Evolutionary conservation across 495 filamentous ascomycete species (phyloP).

Genomic region (Talaromyces thailandensis): DNA sequence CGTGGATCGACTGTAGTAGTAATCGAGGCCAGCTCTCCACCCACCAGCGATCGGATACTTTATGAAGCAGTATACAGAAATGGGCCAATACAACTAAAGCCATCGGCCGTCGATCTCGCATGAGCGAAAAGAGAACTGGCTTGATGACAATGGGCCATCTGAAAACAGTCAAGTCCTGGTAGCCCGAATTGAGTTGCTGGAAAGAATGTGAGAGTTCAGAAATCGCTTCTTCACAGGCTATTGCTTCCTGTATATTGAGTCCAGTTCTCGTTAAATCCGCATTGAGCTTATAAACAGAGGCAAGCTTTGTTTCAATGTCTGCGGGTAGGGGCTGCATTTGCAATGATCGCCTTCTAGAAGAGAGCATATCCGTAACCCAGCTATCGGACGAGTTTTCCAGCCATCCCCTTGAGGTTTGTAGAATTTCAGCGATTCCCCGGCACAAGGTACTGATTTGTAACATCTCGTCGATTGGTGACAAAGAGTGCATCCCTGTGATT

Average conservation of each 20-base stretch:
- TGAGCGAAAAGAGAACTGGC: neutral
- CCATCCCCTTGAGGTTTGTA: conserved; percentile 2
- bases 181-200: conserved; percentile 3
- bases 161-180: neutral
- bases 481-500: neutral
- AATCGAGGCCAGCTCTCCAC: conserved; percentile 21
- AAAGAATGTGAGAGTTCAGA: neutral
- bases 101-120: conserved; percentile 7
- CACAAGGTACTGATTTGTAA: conserved; percentile 7
- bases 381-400: conserved; percentile 1
- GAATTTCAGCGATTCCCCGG: conserved; percentile 6
- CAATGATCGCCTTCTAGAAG: neutral
- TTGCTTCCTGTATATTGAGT: conserved; percentile 2
- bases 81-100: conserved; percentile 34
- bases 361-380: conserved; percentile 3
- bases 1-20: conserved; percentile 9
- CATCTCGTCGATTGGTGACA: conserved; percentile 5
- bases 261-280: conserved; percentile 4
- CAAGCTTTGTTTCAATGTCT: conserved; percentile 1
- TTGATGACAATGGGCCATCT: conserved; percentile 5
- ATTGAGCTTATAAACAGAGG: conserved; percentile 5
- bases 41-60: conserved; percentile 31
- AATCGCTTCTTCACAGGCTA: neutral
- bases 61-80: conserved; percentile 30
- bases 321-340: conserved; percentile 1